Evolutionary conservation across 352 stramenopile genomes (phyloP), one percentile per base, ranked within the genome.

Genomic region (Thalassiosira livingstoniorum): DNA sequence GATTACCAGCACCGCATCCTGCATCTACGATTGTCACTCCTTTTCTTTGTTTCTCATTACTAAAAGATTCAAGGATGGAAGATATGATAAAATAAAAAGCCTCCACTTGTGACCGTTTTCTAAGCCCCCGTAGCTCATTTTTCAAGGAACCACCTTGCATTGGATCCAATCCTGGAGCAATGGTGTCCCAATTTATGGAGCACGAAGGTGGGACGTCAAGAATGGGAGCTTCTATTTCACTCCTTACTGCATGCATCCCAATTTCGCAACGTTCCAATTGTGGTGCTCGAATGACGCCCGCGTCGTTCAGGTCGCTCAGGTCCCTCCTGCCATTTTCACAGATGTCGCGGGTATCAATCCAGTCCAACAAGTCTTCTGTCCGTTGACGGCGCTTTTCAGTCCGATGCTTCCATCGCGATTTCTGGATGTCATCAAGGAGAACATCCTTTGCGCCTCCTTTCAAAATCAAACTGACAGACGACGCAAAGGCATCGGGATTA

Each of bases 1-100:
- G 58, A 72, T 87, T 87, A 0, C 83, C 83, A 10, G 78, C 78
- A 45, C 83, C 83, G 29, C 63, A 77, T 21, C 64, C 78, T 35
- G 78, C 78, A 75, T 89, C 83, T 29, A 86, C 43, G 37, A 89
- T 82, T 23, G 64, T 78, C 27, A 61, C 58, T 27, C 47, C 47
- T 58, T 23, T 11, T 58, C 47, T 29, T n/a, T n/a, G n/a, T n/a
- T n/a, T n/a, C 11, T 29, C 47, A 27, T 58, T 47, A 63, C 55
- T 2, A 63, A 39, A 35, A 13, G 70, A 34, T 53, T 65, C 29
- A 29, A 80, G 43, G 55, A 82, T 27, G n/a, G 10, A 23, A n/a
- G 72, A 75, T 25, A 87, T 7, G 10, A 84, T 10, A 57, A 70
- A 75, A 61, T 65, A 21, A 83, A 87, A 87, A 3, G 81, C 76